A percentile compares a stretch with the other conserved stretches of the same genome.
phyloP scores from a whole-genome alignment of 2,329 filamentous ascomycete species.

The Fusarium incarnatum region DNA sequence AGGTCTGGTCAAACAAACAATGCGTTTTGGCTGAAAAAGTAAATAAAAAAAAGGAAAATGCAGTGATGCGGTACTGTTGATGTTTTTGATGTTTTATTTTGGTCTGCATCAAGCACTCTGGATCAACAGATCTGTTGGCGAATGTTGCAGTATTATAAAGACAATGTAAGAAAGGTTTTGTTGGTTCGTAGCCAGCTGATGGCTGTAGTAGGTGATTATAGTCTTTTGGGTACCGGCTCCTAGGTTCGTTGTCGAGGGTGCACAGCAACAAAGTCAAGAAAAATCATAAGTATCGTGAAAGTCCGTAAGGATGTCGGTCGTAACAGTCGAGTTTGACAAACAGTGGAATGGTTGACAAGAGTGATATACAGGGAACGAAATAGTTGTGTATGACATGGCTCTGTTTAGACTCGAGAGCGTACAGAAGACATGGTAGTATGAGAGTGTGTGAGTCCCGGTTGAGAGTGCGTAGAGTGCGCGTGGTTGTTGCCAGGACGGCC shows the following conservation, averaged over 20 bases:
- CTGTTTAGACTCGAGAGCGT: conserved; percentile 51
- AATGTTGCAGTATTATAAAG: conserved; percentile 32
- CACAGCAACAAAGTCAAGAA: conserved; percentile 33
- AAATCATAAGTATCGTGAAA: conserved; percentile 49
- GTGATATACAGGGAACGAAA: conserved; percentile 10
- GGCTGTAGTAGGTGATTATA: conserved; percentile 42
- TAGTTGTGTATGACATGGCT: conserved; percentile 9
- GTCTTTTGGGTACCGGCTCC: conserved; percentile 36
- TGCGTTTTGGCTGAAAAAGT: conserved; percentile 16
- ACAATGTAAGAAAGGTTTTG: conserved; percentile 31
- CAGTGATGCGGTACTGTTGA: conserved; percentile 21
- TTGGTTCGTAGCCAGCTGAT: conserved; percentile 40
- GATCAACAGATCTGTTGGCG: conserved; percentile 30
- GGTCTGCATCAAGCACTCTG: conserved; percentile 11
- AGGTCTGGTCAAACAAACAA: conserved; percentile 30
- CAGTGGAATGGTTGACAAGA: conserved; percentile 14
- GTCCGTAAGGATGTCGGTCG: conserved; percentile 47
- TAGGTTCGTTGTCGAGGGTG: conserved; percentile 29
- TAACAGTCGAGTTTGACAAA: conserved; percentile 38
- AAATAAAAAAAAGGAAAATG: not conserved
- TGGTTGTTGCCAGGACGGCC: conserved; percentile 54
- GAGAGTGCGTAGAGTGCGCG: conserved; percentile 51
- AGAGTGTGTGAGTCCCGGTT: conserved; percentile 52
- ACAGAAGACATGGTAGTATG: conserved; percentile 53
- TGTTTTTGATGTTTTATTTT: conserved; percentile 35